Base-by-base conservation (phyloP, 2,329 filamentous ascomycete species). In the Phialemonium atrogriseum region DNA sequence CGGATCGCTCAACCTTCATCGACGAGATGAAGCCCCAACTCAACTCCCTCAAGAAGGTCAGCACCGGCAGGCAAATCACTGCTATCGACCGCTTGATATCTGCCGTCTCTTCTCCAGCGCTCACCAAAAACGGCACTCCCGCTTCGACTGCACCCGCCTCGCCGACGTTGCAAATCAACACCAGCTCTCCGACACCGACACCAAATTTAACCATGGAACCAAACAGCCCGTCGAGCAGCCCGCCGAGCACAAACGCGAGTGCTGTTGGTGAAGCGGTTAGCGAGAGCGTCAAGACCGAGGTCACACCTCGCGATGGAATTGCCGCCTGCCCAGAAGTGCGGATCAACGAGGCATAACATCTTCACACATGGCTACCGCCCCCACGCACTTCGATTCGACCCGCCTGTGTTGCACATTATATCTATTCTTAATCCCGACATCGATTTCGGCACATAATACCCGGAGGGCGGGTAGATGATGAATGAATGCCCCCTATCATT, bases 201-300 rank as follows among this genome's bases (percentile, higher is more conserved):
- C 82, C 81, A 2, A 67, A 68, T 14, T 66, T 84, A 33, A 82
- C 78, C 2, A 79, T 71, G 43, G 79, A 80, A 45, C 73, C 73
- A 23, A 82, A 82, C 49, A 83, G 76, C 40, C 78, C 78, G 2
- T 74, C 77, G 45, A 83, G 73, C 51, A 77, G 70, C 37, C 65
- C 78, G 3, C 72, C 77, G 5, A 84, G 77, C 52, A 73, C 75
- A 3, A 74, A 67, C 41, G 65, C 66, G 22, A 77, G 75, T 47
- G 70, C 72, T 30, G 52, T 60, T 10, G 65, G 60, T 15, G 56
- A 58, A 18, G 45, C 47, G 7, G 43, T 48, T 9, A 49, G 51
- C 12, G 52, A 56, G 18, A 7, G 13, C 10, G 7, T 28, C n/a
- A 28, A 28, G 17, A 6, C 27, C 27, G 17, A 20, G 18, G 5